A percentile compares a stretch with the other conserved stretches of the same genome.
phyloP scores from a whole-genome alignment of 768 basidiomycete species.

The Mycena venus region DNA sequence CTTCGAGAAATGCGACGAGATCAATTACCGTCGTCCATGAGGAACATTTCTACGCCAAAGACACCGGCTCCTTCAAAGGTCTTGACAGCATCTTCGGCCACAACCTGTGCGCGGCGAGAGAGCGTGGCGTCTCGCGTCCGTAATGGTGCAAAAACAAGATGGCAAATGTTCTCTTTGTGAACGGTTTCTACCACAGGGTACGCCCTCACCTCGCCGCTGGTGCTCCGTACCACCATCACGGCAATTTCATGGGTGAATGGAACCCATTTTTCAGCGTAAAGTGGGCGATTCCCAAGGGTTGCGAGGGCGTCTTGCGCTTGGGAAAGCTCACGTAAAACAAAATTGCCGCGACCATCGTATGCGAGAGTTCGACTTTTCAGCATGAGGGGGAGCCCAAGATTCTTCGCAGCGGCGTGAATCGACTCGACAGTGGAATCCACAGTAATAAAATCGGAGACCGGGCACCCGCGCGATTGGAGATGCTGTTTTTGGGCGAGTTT shows the following conservation, averaged over 20 bases:
- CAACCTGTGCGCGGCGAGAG: slow-evolving; percentile 67
- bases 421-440: slow-evolving; percentile 70
- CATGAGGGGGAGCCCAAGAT: slow-evolving; percentile 91
- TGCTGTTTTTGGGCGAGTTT: slow-evolving; percentile 83
- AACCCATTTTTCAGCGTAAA: slow-evolving; percentile 97
- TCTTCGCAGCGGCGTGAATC: slow-evolving; percentile 63
- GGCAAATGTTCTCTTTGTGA: slow-evolving; percentile 94
- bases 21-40: slow-evolving; percentile 83
- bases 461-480: slow-evolving; percentile 72
- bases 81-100: slow-evolving; percentile 87
- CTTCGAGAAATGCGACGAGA: not conserved
- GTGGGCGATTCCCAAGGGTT: slow-evolving; percentile 72
- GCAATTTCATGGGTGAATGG: slow-evolving; percentile 92
- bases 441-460: slow-evolving; percentile 70
- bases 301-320: slow-evolving; percentile 66
- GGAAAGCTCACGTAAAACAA: slow-evolving; percentile 69
- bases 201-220: slow-evolving; percentile 77
- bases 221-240: slow-evolving; percentile 94
- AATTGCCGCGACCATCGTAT: slow-evolving; percentile 97
- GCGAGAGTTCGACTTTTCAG: slow-evolving; percentile 95
- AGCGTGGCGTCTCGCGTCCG: slow-evolving; percentile 70
- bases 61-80: slow-evolving; percentile 91
- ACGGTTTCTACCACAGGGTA: slow-evolving; percentile 97
- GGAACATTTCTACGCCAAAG: slow-evolving; percentile 99
- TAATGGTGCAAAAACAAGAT: slow-evolving; percentile 92